Evolutionary conservation across 495 filamentous ascomycete species (phyloP).

Genomic region (Tuber melanosporum): DNA sequence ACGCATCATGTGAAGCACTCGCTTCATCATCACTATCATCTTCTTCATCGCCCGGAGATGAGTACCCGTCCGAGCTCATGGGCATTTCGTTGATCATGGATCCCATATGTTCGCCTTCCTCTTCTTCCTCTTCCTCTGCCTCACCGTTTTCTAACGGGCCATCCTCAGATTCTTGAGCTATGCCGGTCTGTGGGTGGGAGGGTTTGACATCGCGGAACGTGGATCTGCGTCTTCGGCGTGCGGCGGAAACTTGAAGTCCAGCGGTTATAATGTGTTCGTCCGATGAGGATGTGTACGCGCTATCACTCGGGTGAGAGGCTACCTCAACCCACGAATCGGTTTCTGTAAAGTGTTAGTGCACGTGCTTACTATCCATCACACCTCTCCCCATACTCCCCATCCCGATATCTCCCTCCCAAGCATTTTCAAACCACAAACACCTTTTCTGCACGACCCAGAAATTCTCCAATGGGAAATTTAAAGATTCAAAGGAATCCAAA

Average conservation of each 20-base stretch:
- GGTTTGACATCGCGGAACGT: conserved; percentile 17
- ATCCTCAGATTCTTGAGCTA: conserved; percentile 32
- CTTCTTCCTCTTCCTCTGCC: conserved; percentile 22
- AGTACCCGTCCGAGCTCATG: conserved; percentile 32
- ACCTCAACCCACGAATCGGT: conserved; percentile 97
- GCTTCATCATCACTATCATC: conserved; percentile 36
- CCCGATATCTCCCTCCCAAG: background rate
- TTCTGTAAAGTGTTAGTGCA: conserved; percentile 21
- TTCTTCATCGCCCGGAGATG: conserved; percentile 20
- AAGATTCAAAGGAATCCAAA: background rate
- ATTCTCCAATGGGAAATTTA: background rate
- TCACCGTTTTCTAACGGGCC: conserved; percentile 18
- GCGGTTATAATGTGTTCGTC: conserved; percentile 84
- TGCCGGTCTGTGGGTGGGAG: background rate
- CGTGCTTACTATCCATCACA: background rate
- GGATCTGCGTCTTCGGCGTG: conserved; percentile 31
- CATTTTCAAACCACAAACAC: background rate
- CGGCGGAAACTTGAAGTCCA: conserved; percentile 61
- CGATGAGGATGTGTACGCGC: conserved; percentile 80
- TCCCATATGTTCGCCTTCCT: conserved; percentile 36
- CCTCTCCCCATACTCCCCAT: background rate
- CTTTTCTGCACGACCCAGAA: background rate
- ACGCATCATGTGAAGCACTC: conserved; percentile 26
- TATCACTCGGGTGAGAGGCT: conserved; percentile 79
- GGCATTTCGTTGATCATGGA: conserved; percentile 30